Conservation (phyloP, 2,329 filamentous ascomycete genomes). For the Paraconiothyrium brasiliense region DNA sequence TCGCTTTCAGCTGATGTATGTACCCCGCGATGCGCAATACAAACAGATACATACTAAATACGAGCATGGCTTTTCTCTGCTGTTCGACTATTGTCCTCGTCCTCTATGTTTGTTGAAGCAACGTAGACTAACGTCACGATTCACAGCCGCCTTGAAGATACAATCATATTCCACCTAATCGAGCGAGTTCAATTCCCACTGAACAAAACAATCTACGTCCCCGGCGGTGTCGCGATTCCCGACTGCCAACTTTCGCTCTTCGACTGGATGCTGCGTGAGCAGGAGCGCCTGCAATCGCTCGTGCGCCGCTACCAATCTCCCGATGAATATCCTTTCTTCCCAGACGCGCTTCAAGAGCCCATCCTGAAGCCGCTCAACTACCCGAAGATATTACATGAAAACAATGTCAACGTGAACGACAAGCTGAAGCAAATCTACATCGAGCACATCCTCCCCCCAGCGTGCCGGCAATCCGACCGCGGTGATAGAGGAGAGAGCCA, state of each 20-base stretch:
- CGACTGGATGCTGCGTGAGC: constrained; percentile 91
- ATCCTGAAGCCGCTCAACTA: constrained; percentile 91
- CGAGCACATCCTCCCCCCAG: constrained; percentile 80
- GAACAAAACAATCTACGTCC: constrained; percentile 85
- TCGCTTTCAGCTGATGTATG: constrained; percentile 90
- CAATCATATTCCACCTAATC: constrained; percentile 95
- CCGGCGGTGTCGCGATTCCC: constrained; percentile 82
- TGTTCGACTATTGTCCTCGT: neutral
- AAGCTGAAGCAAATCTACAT: constrained; percentile 89
- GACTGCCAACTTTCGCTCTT: constrained; percentile 79
- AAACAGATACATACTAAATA: neutral
- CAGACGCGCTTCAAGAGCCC: constrained; percentile 77
- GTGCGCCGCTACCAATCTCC: constrained; percentile 95
- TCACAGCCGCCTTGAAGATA: constrained; percentile 89
- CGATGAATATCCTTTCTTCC: constrained; percentile 98
- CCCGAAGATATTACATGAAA: constrained; percentile 84
- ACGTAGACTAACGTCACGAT: constrained; percentile 24
- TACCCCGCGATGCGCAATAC: neutral
- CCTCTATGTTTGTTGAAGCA: neutral
- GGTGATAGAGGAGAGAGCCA: constrained; percentile 83
- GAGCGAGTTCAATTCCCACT: constrained; percentile 97
- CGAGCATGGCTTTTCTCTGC: neutral
- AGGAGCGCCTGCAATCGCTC: constrained; percentile 89
- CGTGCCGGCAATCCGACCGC: constrained; percentile 80
- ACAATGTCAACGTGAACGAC: constrained; percentile 89